These are phyloP conservation scores for Diospyros lotus DNA, from an alignment of 148 eudicot species.

Conservation along the genomic window DNA sequence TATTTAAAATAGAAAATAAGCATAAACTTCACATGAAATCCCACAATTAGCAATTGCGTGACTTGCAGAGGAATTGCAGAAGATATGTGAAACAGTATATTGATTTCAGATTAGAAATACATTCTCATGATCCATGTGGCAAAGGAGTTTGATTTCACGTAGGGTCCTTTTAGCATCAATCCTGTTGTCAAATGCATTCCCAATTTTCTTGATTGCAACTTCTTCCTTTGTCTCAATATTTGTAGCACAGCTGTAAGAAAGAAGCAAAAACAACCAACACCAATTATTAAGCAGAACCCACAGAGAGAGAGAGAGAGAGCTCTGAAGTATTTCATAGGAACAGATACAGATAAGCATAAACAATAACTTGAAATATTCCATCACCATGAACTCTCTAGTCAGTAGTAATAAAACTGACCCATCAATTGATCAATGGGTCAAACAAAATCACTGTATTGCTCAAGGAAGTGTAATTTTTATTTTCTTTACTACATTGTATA, in stretches of 20 bases:
- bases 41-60: too few species aligned
- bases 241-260: slow-evolving; percentile 63
- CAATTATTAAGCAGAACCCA: not conserved
- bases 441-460: not conserved
- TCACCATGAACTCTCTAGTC: too few species aligned
- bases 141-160: not conserved
- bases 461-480: not conserved
- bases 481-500: not conserved
- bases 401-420: too few species aligned
- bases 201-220: slow-evolving; percentile 88
- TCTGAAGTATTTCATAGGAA: not conserved
- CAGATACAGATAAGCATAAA: not conserved
- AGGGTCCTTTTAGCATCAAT: slow-evolving; percentile 34
- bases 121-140: slow-evolving; percentile 1
- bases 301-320: not conserved
- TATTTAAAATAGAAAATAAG: too few species aligned
- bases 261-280: not conserved
- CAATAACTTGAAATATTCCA: not conserved
- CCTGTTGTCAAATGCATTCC: slow-evolving; percentile 80
- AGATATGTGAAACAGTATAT: not conserved
- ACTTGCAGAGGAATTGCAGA: too few species aligned
- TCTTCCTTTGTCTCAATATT: slow-evolving; percentile 82
- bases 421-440: not conserved
- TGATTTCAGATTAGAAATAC: not conserved
- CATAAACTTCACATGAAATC: too few species aligned